phyloP scores from a whole-genome alignment of 306 rosid species.

The Begonia masoniana region DNA sequence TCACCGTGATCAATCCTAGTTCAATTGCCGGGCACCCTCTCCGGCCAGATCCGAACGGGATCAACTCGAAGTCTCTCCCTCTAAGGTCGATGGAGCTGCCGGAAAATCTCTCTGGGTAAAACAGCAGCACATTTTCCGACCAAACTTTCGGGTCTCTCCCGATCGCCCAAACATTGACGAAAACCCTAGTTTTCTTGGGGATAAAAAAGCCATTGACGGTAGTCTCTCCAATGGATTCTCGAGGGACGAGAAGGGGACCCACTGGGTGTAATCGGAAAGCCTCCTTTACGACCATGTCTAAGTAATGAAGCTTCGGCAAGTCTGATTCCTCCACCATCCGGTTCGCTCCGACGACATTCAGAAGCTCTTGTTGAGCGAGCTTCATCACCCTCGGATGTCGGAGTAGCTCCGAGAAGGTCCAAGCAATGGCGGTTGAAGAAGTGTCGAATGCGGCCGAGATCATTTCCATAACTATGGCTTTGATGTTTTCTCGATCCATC shows the following conservation, averaged over 20 bases:
- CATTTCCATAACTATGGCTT: conserved; percentile 24
- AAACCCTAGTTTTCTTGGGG: conserved; percentile 5
- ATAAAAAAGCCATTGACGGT: conserved; percentile 8
- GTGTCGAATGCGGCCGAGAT: conserved; percentile 11
- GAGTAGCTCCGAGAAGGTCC: conserved; percentile 34
- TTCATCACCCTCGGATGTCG: conserved; percentile 28
- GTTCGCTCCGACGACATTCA: conserved; percentile 14
- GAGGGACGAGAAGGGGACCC: conserved; percentile 12
- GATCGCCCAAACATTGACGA: conserved; percentile 29
- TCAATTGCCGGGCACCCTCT: conserved; percentile 44
- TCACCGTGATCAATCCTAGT: conserved; percentile 27
- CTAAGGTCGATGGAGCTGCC: conserved; percentile 39
- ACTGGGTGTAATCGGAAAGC: conserved; percentile 22
- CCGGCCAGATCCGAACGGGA: conserved; percentile 70
- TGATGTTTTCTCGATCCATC: conserved; percentile 18
- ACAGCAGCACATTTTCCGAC: conserved; percentile 35
- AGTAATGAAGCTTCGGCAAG: conserved; percentile 14
- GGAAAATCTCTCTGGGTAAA: conserved; percentile 50
- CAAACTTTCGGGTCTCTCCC: conserved; percentile 48
- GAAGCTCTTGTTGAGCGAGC: conserved; percentile 27
- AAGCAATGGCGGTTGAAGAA: conserved; percentile 1
- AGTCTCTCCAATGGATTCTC: conserved; percentile 7
- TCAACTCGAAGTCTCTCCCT: conserved; percentile 44
- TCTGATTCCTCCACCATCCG: conserved; percentile 25
- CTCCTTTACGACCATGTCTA: conserved; percentile 32